Percentiles rank a stretch among this genome's conserved stretches.
These are phyloP conservation scores for Fusarium bulbicola DNA, from an alignment of 2,329 filamentous ascomycete genomes.

Conservation along the genomic window DNA sequence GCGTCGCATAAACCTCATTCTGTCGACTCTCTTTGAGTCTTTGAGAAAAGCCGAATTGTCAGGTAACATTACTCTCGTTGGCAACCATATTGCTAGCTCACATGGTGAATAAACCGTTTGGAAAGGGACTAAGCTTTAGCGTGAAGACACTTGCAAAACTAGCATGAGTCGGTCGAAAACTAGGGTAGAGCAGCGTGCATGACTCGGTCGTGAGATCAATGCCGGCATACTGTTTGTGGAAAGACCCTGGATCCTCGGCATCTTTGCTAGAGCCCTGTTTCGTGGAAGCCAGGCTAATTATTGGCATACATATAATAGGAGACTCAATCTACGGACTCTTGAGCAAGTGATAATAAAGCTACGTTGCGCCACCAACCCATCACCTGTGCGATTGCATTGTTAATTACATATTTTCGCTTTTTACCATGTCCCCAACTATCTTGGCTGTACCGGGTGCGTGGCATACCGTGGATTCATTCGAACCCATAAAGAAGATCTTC, in stretches of 20 bases:
- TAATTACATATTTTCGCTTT: neutral
- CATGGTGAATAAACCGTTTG: too few relatives aligned
- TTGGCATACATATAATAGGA: too few relatives aligned
- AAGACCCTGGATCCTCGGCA: neutral
- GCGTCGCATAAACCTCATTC: neutral
- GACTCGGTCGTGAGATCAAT: neutral
- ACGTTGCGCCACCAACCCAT: neutral
- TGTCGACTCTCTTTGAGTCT: neutral
- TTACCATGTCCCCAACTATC: constrained; percentile 21
- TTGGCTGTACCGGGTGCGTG: constrained; percentile 33
- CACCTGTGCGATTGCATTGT: neutral
- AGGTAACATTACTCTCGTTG: too few relatives aligned
- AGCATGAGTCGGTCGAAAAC: neutral
- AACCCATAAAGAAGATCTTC: neutral
- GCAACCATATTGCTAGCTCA: too few relatives aligned
- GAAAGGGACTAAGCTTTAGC: neutral
- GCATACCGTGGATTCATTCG: constrained; percentile 18
- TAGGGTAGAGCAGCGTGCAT: neutral
- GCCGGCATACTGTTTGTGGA: neutral
- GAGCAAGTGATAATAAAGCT: neutral
- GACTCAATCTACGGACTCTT: neutral
- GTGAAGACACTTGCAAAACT: neutral
- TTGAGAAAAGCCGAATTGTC: neutral
- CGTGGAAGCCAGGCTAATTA: too few relatives aligned
- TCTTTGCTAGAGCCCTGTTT: neutral